A percentile compares a stretch with the other conserved stretches of the same genome.
phyloP scores from a whole-genome alignment of 805 yeast genomes.

The Ogataea zsoltii region DNA sequence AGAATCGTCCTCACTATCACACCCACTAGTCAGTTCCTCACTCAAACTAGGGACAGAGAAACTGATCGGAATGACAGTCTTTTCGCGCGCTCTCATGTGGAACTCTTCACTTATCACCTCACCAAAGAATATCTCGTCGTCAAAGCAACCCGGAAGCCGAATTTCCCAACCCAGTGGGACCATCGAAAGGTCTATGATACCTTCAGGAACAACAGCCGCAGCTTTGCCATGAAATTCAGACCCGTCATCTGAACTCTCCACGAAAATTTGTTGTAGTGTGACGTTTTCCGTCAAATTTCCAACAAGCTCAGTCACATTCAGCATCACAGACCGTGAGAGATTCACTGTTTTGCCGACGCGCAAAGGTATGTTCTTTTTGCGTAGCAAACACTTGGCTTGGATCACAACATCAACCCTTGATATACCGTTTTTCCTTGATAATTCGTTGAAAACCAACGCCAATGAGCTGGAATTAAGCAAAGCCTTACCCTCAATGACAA shows the following conservation, averaged over 20 bases:
- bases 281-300: background rate
- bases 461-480: background rate
- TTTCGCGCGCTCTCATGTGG: background rate
- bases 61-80: background rate
- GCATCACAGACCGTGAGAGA: background rate
- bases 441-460: background rate
- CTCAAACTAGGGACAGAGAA: constrained; percentile 14
- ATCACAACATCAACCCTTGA: background rate
- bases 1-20: constrained; percentile 10
- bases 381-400: background rate
- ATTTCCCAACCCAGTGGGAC: constrained; percentile 1
- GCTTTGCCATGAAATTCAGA: constrained; percentile 1
- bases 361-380: background rate
- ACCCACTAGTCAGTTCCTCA: constrained; percentile 4
- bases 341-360: background rate
- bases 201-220: background rate
- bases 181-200: background rate
- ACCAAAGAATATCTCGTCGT: background rate
- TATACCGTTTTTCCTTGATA: background rate
- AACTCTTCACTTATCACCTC: background rate
- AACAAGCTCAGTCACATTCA: background rate
- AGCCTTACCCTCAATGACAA: background rate
- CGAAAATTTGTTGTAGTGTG: background rate
- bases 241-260: constrained; percentile 1
- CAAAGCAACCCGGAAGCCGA: background rate